Conservation (phyloP, 2,329 filamentous ascomycete genomes). For the Colletotrichum falcatum region DNA sequence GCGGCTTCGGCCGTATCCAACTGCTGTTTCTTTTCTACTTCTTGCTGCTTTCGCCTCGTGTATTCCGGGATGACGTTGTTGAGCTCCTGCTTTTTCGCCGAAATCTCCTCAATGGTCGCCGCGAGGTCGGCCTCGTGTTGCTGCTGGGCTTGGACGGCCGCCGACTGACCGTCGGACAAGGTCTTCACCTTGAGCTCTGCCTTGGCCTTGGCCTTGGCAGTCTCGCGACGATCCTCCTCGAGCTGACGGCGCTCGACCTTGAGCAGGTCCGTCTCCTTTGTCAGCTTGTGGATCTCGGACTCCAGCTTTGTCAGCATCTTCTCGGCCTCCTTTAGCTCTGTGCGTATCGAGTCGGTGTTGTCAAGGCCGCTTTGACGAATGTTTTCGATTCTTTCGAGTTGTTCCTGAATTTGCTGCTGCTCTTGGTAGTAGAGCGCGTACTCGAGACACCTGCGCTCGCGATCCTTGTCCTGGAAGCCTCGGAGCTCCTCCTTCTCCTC, state of each 20-base stretch:
- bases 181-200: slow-evolving; percentile 87
- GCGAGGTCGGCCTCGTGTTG: slow-evolving; percentile 79
- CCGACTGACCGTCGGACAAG: slow-evolving; percentile 83
- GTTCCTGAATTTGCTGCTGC: slow-evolving; percentile 80
- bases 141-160: slow-evolving; percentile 77
- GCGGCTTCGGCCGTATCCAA: slow-evolving; percentile 82
- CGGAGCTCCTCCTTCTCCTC: slow-evolving; percentile 97
- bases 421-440: slow-evolving; percentile 95
- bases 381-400: slow-evolving; percentile 86
- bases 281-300: slow-evolving; percentile 80
- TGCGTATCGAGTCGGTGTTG: slow-evolving; percentile 83
- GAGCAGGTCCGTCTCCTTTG: slow-evolving; percentile 85
- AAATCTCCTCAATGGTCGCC: slow-evolving; percentile 79
- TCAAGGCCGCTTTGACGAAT: slow-evolving; percentile 85
- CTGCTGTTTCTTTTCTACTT: slow-evolving; percentile 76
- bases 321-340: slow-evolving; percentile 82
- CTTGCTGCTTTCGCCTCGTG: slow-evolving; percentile 77
- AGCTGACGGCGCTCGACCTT: slow-evolving; percentile 87
- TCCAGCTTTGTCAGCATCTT: slow-evolving; percentile 83
- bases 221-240: slow-evolving; percentile 89
- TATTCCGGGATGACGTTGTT: slow-evolving; percentile 81
- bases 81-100: slow-evolving; percentile 81
- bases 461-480: slow-evolving; percentile 94
- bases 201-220: slow-evolving; percentile 83
- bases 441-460: slow-evolving; percentile 89